These are phyloP conservation scores for Beauveria caledonica DNA, from an alignment of 2,329 filamentous ascomycete genomes.

Conservation along the genomic window DNA sequence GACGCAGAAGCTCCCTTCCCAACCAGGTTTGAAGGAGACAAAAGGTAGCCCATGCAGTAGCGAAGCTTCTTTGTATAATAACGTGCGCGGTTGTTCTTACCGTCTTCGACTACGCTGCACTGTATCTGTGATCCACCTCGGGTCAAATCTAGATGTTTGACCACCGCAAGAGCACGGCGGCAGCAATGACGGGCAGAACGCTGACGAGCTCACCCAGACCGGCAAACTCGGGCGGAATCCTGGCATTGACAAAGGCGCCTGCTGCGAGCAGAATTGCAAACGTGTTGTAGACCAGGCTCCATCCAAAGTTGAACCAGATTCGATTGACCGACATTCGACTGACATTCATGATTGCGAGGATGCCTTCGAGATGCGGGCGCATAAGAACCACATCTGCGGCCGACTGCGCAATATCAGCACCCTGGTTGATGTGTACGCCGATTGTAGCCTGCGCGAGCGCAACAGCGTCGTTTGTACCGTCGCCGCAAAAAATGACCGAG, in stretches of 20 bases:
- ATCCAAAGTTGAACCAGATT: slow-evolving; percentile 61
- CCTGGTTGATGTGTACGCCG: slow-evolving; percentile 58
- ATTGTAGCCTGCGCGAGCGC: slow-evolving; percentile 64
- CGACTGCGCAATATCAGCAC: slow-evolving; percentile 55
- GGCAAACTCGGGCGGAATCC: slow-evolving; percentile 53
- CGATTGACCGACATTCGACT: slow-evolving; percentile 35
- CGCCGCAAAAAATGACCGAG: slow-evolving; percentile 60
- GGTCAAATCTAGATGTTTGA: slow-evolving; percentile 19
- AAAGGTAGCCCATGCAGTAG: not conserved
- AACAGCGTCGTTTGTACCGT: slow-evolving; percentile 72
- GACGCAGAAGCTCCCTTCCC: too few relatives aligned
- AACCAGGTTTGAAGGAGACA: too few relatives aligned
- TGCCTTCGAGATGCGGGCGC: slow-evolving; percentile 42
- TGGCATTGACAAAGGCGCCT: slow-evolving; percentile 50
- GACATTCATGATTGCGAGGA: slow-evolving; percentile 51
- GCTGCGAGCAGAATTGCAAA: slow-evolving; percentile 59
- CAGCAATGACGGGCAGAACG: slow-evolving; percentile 58
- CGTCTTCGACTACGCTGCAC: not conserved
- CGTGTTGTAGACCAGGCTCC: slow-evolving; percentile 63
- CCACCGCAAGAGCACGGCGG: slow-evolving; percentile 43
- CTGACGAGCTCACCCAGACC: slow-evolving; percentile 67
- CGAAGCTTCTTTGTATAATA: not conserved
- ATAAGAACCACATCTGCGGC: slow-evolving; percentile 65
- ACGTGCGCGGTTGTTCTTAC: not conserved
- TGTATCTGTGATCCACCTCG: not conserved